Conservation (phyloP, 768 basidiomycete species). For the Amanita pallidorosea region DNA sequence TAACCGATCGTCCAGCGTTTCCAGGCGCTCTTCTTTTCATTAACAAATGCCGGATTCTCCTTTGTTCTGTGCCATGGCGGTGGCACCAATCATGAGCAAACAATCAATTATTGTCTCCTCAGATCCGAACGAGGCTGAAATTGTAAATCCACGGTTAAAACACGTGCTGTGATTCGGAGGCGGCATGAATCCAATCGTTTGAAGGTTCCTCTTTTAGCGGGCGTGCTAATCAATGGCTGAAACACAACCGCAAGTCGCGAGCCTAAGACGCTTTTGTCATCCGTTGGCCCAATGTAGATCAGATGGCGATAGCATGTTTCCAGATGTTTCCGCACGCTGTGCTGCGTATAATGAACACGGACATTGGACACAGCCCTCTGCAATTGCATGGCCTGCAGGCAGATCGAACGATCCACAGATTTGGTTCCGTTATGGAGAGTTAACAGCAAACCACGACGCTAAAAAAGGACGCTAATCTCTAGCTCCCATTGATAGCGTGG, state of each 20-base stretch:
- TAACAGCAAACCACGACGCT: neutral
- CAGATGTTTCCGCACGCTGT: neutral
- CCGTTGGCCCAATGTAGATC: neutral
- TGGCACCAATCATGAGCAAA: neutral
- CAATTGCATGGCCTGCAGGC: neutral
- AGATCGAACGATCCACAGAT: neutral
- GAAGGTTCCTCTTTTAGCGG: neutral
- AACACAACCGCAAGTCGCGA: neutral
- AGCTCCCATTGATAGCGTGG: neutral
- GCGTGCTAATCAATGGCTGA: neutral
- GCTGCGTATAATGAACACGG: too few relatives aligned
- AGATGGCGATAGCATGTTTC: neutral
- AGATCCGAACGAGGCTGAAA: neutral
- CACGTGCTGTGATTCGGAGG: neutral
- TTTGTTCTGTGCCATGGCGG: neutral
- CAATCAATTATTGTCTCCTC: neutral
- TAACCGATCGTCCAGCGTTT: too few relatives aligned
- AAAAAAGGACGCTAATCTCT: neutral
- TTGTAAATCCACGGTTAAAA: conserved; percentile 1
- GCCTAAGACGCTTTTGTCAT: neutral
- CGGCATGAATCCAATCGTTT: neutral
- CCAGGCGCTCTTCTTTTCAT: neutral
- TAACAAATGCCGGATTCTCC: neutral
- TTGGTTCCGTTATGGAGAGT: neutral
- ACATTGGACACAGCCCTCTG: neutral